Evolutionary conservation across 2,329 filamentous ascomycete genomes (phyloP).

Genomic region (Aspergillus sp.): DNA sequence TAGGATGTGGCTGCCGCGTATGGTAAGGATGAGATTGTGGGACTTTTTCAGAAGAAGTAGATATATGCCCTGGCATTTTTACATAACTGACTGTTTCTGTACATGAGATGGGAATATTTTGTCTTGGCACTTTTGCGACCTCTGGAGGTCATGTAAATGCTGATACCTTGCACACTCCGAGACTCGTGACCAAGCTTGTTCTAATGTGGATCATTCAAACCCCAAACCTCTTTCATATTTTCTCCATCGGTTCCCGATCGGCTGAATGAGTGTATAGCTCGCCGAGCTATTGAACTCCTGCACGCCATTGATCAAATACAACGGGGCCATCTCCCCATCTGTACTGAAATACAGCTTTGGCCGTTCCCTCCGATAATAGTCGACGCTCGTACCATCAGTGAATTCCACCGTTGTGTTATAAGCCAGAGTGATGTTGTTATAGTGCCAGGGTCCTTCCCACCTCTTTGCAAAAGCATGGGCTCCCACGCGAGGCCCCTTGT

Average conservation of each 20-base stretch:
- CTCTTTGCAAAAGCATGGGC: slow-evolving; percentile 32
- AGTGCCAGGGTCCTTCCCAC: slow-evolving; percentile 32
- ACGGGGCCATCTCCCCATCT: slow-evolving; percentile 47
- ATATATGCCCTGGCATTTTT: no score
- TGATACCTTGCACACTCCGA: no score
- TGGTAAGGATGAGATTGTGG: no score
- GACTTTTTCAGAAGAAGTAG: no score
- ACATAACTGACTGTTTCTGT: no score
- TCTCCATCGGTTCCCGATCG: slow-evolving; percentile 27
- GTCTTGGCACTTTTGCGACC: no score
- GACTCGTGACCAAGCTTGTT: no score
- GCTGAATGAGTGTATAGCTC: slow-evolving; percentile 46
- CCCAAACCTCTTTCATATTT: slow-evolving; percentile 4
- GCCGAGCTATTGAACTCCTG: slow-evolving; percentile 37
- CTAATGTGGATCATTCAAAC: not conserved
- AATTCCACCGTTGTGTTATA: slow-evolving; percentile 31
- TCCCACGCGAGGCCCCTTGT: slow-evolving; percentile 33
- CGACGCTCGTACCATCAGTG: slow-evolving; percentile 41
- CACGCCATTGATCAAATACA: slow-evolving; percentile 51
- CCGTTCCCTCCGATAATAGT: slow-evolving; percentile 48
- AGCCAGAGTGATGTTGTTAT: slow-evolving; percentile 26
- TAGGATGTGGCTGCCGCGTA: no score
- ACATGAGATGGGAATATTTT: no score
- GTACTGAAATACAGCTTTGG: slow-evolving; percentile 52
- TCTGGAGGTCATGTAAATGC: no score